These are phyloP conservation scores for Lichtheimia ornata DNA, from an alignment of 371 early-diverging fungal genomes.

Conservation along the genomic window DNA sequence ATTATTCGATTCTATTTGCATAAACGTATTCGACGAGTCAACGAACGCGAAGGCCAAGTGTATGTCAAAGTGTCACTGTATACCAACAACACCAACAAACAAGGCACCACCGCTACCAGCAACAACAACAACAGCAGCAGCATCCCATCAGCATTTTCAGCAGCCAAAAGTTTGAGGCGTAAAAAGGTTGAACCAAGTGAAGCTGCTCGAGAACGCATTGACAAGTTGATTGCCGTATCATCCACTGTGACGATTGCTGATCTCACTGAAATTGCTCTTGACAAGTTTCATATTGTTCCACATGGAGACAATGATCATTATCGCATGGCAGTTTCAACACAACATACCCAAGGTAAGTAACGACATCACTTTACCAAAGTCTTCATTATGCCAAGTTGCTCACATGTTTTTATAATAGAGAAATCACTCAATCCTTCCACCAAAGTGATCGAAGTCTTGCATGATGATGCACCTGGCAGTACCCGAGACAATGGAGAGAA, in stretches of 20 bases:
- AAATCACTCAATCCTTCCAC: constrained; percentile 15
- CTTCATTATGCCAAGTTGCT: neutral
- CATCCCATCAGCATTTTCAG: neutral
- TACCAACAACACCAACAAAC: constrained; percentile 8
- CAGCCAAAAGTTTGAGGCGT: constrained; percentile 9
- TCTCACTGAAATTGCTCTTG: constrained; percentile 34
- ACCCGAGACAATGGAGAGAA: constrained; percentile 30
- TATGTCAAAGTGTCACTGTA: constrained; percentile 48
- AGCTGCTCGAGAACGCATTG: constrained; percentile 27
- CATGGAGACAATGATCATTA: constrained; percentile 22
- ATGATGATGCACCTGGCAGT: constrained; percentile 17
- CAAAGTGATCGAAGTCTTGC: constrained; percentile 24
- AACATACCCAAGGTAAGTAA: constrained; percentile 20
- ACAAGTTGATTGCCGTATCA: constrained; percentile 45
- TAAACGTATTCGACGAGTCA: constrained; percentile 55
- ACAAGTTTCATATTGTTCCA: constrained; percentile 45
- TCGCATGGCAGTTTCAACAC: constrained; percentile 12
- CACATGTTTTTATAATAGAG: constrained; percentile 11
- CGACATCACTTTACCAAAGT: neutral
- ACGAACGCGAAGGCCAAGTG: constrained; percentile 40
- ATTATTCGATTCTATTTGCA: constrained; percentile 55
- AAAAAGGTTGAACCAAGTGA: constrained; percentile 15
- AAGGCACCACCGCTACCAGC: neutral
- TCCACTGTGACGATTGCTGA: constrained; percentile 32
- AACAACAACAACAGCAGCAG: neutral